Conservation (phyloP, 1,284 basidiomycete genomes). For the Apiotrichum gamsii region DNA sequence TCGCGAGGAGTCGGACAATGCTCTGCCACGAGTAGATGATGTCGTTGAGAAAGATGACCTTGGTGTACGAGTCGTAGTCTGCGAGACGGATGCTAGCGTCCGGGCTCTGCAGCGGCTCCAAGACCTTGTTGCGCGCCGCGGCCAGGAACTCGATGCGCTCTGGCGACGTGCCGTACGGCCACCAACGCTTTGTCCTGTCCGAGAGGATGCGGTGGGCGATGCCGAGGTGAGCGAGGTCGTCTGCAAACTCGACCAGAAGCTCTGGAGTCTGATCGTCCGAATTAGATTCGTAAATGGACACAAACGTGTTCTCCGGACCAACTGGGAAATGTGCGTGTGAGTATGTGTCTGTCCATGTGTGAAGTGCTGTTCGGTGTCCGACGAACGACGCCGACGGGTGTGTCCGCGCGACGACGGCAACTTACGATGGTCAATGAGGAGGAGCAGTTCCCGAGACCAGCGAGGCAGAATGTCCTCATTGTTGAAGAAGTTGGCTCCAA, state of each 20-base stretch:
- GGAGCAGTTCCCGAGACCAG: constrained; percentile 20
- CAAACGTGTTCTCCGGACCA: constrained; percentile 53
- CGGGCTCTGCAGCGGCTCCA: constrained; percentile 46
- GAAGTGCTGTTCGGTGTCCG: not conserved
- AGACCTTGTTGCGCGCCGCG: constrained; percentile 50
- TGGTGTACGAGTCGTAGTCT: constrained; percentile 47
- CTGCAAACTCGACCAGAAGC: constrained; percentile 47
- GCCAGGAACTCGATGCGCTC: constrained; percentile 52
- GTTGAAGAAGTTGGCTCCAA: constrained; percentile 36
- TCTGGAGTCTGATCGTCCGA: constrained; percentile 50
- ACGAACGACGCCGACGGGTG: not conserved
- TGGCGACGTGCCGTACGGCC: constrained; percentile 44
- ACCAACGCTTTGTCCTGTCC: constrained; percentile 28
- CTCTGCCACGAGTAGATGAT: constrained; percentile 52
- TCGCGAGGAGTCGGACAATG: constrained; percentile 52
- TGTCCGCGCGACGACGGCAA: not conserved
- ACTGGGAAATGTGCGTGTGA: constrained; percentile 39
- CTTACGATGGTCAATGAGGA: constrained; percentile 25
- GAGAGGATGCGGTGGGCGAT: constrained; percentile 46
- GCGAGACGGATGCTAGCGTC: constrained; percentile 28
- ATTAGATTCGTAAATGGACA: constrained; percentile 57
- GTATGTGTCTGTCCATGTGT: not conserved
- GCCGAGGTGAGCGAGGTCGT: constrained; percentile 34
- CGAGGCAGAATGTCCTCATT: constrained; percentile 23
- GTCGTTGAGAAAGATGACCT: constrained; percentile 54